These are phyloP conservation scores for Marasmius tenuissimus DNA, from an alignment of 1,284 basidiomycete species.

Conservation along the genomic window DNA sequence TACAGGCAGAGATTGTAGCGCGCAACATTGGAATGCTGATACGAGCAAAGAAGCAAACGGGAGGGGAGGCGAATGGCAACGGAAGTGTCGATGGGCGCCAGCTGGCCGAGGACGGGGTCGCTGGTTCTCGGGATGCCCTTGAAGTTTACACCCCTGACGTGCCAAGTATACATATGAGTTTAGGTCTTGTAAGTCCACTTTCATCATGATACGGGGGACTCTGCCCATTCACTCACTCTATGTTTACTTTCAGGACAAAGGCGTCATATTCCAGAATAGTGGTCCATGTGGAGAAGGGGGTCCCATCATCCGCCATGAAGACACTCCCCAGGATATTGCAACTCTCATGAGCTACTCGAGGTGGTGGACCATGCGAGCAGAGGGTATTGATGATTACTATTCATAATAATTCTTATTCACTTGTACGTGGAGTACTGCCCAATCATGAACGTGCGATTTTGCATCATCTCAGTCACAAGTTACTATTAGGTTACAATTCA, in stretches of 20 bases:
- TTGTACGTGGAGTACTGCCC: too few species aligned
- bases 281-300: neutral
- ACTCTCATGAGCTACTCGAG: neutral
- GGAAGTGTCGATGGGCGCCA: neutral
- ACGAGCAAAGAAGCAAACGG: neutral
- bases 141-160: neutral
- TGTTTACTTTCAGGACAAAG: neutral
- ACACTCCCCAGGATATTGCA: neutral
- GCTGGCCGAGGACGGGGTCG: neutral
- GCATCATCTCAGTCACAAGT: too few species aligned
- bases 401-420: neutral
- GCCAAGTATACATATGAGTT: slow-evolving; percentile 2
- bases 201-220: neutral
- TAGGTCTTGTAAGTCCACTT: slow-evolving; percentile 4
- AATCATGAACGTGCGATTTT: too few species aligned
- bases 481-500: too few species aligned
- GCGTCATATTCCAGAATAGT: neutral
- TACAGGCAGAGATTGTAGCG: slow-evolving; percentile 24
- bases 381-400: neutral
- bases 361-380: neutral
- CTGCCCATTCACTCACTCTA: neutral
- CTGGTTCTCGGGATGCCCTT: neutral
- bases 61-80: neutral
- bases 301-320: neutral
- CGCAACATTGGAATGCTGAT: slow-evolving; percentile 26